Percentiles rank a stretch among this genome's conserved stretches.
phyloP scores from a whole-genome alignment of 306 rosid genomes.

The Vicia faba region DNA sequence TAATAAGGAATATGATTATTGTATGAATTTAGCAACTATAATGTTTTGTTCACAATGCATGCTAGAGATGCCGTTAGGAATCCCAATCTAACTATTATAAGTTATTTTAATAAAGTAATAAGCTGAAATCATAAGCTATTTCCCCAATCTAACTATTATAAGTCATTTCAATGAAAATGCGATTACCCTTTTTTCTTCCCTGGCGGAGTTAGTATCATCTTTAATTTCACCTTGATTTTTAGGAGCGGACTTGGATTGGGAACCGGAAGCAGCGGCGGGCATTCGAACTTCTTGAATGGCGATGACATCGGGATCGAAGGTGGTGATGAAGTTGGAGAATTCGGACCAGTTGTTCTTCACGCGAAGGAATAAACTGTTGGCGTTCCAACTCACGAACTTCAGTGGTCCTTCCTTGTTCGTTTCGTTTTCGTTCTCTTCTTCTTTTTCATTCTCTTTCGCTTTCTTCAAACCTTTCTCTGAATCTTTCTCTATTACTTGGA shows the following conservation, averaged over 20 bases:
- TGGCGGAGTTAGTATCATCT: constrained; percentile 76
- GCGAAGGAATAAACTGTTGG: constrained; percentile 85
- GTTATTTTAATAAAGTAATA: neutral
- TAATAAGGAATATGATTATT: constrained; percentile 15
- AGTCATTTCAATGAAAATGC: neutral
- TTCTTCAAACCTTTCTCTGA: constrained; percentile 66
- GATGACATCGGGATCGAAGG: constrained; percentile 84
- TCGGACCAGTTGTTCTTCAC: constrained; percentile 81
- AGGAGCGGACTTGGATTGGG: constrained; percentile 68
- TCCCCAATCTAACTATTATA: no score
- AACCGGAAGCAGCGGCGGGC: constrained; percentile 90
- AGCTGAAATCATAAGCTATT: neutral
- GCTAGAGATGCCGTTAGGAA: neutral
- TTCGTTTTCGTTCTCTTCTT: constrained; percentile 24
- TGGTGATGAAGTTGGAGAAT: constrained; percentile 57
- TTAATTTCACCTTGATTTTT: constrained; percentile 78
- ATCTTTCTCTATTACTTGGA: constrained; percentile 68
- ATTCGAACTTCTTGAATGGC: constrained; percentile 96
- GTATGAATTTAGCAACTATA: constrained; percentile 1
- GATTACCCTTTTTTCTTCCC: constrained; percentile 81
- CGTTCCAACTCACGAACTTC: constrained; percentile 94
- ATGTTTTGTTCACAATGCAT: constrained; percentile 2
- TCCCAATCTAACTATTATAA: neutral
- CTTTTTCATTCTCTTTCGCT: constrained; percentile 43
- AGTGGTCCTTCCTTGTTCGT: constrained; percentile 74